Conservation (phyloP, 2,329 filamentous ascomycete genomes). For the Fusarium poae region DNA sequence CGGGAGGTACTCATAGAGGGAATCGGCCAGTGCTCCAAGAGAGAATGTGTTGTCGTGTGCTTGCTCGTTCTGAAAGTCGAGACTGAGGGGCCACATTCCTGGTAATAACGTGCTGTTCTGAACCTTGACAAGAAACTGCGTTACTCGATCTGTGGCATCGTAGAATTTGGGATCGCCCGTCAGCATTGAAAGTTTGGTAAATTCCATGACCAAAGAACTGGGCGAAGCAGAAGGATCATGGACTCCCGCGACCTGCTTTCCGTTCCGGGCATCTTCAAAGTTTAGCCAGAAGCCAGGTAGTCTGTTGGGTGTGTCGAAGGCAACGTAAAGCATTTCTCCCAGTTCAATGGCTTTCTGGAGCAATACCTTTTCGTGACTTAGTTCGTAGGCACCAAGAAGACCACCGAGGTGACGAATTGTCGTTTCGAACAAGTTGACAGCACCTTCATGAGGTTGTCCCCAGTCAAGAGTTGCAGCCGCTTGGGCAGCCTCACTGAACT, state of each 20-base stretch:
- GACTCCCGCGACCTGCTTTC: constrained; percentile 63
- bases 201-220: constrained; percentile 80
- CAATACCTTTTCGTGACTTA: constrained; percentile 60
- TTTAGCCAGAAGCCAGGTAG: constrained; percentile 63
- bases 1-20: constrained; percentile 71
- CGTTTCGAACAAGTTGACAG: constrained; percentile 67
- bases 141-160: constrained; percentile 81
- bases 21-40: constrained; percentile 68
- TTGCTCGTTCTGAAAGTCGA: constrained; percentile 71
- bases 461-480: constrained; percentile 66
- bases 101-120: constrained; percentile 79
- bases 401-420: constrained; percentile 68
- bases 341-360: constrained; percentile 3
- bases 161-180: constrained; percentile 80
- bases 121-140: constrained; percentile 74
- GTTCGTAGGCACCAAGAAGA: constrained; percentile 64
- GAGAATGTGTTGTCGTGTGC: constrained; percentile 61
- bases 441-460: constrained; percentile 57
- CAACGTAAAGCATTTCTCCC: constrained; percentile 67
- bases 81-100: constrained; percentile 79
- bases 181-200: constrained; percentile 79
- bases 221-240: constrained; percentile 63
- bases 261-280: constrained; percentile 59
- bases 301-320: constrained; percentile 67
- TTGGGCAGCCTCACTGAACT: constrained; percentile 63